Base-by-base conservation (phyloP, 108 stramenopile genomes). In the Cyclotella atomus region DNA sequence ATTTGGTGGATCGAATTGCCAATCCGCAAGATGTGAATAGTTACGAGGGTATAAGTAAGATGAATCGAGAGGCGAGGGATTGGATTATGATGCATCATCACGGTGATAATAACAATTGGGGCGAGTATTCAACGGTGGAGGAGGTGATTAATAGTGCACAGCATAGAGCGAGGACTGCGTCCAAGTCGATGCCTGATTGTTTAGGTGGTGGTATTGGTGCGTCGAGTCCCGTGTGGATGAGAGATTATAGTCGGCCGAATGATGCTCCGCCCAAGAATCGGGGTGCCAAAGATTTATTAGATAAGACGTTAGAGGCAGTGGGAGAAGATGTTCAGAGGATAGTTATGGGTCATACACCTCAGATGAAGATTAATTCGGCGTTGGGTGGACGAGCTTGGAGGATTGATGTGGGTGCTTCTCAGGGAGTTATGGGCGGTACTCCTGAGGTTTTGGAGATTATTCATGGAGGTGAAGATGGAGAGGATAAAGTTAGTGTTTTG, bases 301-400 rank as follows among this genome's bases (percentile, higher is more conserved):
- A 63, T 9, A 15, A 20, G 82, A 52, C 67, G 41, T 35, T 81
- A 43, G 55, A 50, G 53, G 59, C 59, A 49, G 30, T 65, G 24
- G 75, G 81, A 21, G 12, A 43, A 1, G 71, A 83, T 41, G 79
- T 81, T 2, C 83, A 86, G 38, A 70, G 91, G 25, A 90, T 92
- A 86, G 88, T 90, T 28, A 89, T 94, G 86, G 92, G 92, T 1
- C 92, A 94, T 70, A 94, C 90, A 17, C 84, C 88, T 0, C 92
- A 94, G 80, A 29, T 61, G 19, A 38, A 63, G 61, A 90, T 91
- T 55, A 94, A 94, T 81, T 79, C 83, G 6, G 88, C 82, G 2
- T 71, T 89, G 28, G 56, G 79, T 2, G 87, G 89, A 21, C 85
- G 77, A 65, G 90, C 88, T 6, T 94, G 92, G 92, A 63, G 92